Evolutionary conservation across 164 flowering plant genomes (phyloP), one percentile per base, ranked within the genome.

Genomic region (Houttuynia cordata): DNA sequence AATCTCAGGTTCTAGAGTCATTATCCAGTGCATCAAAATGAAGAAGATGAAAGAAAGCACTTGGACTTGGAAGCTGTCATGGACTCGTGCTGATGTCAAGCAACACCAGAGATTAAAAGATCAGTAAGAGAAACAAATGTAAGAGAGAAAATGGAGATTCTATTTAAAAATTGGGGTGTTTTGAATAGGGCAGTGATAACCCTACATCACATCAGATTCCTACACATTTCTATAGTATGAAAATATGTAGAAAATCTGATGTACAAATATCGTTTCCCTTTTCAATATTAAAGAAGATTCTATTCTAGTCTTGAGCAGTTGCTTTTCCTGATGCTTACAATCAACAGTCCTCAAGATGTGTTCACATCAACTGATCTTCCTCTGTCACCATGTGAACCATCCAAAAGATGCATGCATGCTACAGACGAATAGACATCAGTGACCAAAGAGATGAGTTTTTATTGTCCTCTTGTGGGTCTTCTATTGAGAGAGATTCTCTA

Each of bases 231-330:
- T n/a, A n/a, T n/a, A n/a, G n/a, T n/a, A n/a, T n/a, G n/a, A n/a
- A n/a, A n/a, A n/a, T n/a, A n/a, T n/a, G n/a, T n/a, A n/a, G n/a
- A n/a, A n/a, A n/a, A n/a, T n/a, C n/a, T n/a, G n/a, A n/a, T n/a
- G n/a, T n/a, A n/a, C n/a, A n/a, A n/a, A n/a, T n/a, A n/a, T n/a
- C n/a, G n/a, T n/a, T n/a, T n/a, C n/a, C n/a, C n/a, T n/a, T n/a
- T n/a, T n/a, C n/a, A n/a, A n/a, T 51, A 61, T 34, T 49, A 56
- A 66, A 60, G 74, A 75, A 75, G 75, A 75, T 71, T 71, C 78
- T 71, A 75, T 75, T 71, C 78, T 68, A 69, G 53, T 56, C 58
- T 24, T 15, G 66, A 64, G n/a, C 67, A 59, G 52, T 55, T n/a
- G n/a, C 55, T 54, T 23, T 64, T 42, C 39, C 21, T 18, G 56